Percentiles rank a stretch among this genome's conserved stretches.
Conservation (phyloP, 805 yeast genomes). For the Metschnikowia anglica region DNA sequence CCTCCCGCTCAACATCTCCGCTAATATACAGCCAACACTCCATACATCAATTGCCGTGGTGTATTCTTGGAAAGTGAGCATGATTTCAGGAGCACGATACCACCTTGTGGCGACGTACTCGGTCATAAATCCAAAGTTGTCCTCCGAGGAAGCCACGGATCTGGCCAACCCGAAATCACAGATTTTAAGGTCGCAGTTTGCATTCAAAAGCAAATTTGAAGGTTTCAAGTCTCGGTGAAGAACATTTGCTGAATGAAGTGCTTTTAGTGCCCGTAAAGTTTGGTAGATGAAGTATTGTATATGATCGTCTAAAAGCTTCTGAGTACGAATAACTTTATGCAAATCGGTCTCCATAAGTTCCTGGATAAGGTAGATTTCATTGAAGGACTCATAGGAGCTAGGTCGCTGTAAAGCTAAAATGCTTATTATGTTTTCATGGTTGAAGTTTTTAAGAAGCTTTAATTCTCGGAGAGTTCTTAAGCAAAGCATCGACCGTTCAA, state of each 20-base stretch:
- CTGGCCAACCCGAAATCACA: conserved; percentile 94
- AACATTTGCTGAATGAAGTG: conserved; percentile 90
- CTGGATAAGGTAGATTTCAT: conserved; percentile 85
- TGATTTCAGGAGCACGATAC: conserved; percentile 97
- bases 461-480: conserved; percentile 86
- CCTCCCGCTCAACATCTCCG: conserved; percentile 81
- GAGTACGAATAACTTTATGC: conserved; percentile 79
- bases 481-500: conserved; percentile 85
- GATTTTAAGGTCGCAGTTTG: conserved; percentile 90
- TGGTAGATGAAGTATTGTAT: conserved; percentile 92
- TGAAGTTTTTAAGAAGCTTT: conserved; percentile 83
- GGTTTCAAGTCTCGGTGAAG: conserved; percentile 94
- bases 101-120: conserved; percentile 97
- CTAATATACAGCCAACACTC: conserved; percentile 95
- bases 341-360: conserved; percentile 88
- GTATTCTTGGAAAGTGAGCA: conserved; percentile 91
- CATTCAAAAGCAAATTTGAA: conserved; percentile 76
- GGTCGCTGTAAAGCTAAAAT: conserved; percentile 90
- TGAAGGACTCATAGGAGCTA: conserved; percentile 65
- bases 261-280: conserved; percentile 84
- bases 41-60: conserved; percentile 95
- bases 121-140: conserved; percentile 81
- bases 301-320: conserved; percentile 84
- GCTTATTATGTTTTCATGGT: conserved; percentile 89
- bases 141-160: conserved; percentile 58